Conservation (phyloP, 441 rosid species). For the Macaranga tanarius region DNA sequence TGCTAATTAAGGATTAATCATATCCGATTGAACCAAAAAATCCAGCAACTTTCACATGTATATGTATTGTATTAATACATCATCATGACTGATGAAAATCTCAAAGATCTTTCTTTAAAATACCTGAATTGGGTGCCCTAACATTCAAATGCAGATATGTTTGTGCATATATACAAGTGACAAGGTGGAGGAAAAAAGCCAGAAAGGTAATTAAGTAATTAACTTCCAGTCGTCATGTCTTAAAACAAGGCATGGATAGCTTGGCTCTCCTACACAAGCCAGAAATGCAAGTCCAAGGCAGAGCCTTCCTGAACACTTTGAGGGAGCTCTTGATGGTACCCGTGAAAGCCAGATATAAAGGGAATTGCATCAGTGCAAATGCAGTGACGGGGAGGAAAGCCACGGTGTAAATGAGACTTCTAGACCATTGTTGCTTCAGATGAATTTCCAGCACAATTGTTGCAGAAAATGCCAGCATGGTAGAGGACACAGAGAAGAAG, state of each 20-base stretch:
- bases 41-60: too few species aligned
- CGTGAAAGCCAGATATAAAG: neutral
- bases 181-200: too few species aligned
- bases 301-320: neutral
- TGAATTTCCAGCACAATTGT: constrained; percentile 23
- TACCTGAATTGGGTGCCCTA: too few species aligned
- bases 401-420: neutral
- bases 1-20: too few species aligned
- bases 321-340: neutral
- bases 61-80: too few species aligned
- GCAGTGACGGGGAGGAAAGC: constrained; percentile 16
- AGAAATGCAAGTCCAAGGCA: neutral
- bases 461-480: constrained; percentile 24
- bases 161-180: too few species aligned
- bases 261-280: neutral
- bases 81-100: too few species aligned
- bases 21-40: too few species aligned
- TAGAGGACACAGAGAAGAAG: constrained; percentile 22
- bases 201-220: too few species aligned
- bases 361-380: constrained; percentile 12
- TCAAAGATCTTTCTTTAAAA: too few species aligned
- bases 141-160: too few species aligned
- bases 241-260: neutral
- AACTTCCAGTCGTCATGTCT: neutral
- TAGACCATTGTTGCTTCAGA: constrained; percentile 5